Base-by-base conservation (phyloP, 352 stramenopile species). In the Globisporangium polare region DNA sequence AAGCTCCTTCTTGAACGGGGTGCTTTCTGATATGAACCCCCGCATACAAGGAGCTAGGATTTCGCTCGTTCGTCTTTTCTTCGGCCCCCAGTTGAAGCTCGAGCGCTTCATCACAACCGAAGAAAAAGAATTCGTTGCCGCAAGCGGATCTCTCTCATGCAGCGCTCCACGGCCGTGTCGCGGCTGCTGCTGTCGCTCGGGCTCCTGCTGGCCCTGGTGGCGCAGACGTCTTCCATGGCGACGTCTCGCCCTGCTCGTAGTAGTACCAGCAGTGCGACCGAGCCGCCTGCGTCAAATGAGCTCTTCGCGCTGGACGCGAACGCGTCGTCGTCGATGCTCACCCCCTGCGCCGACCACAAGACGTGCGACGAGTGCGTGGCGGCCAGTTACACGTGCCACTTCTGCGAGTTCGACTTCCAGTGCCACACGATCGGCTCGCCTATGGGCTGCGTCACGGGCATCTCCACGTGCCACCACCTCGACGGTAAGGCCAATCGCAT, bases 361-460 rank as follows among this genome's bases (percentile, higher is more conserved):
- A 82, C 85, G 45, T 94, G 86, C 64, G 86, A 94, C 58, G 71
- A 75, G 39, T 94, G 86, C 54, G 59, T 94, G 49, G 86, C 82
- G 37, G 74, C 86, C 18, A 92, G 84, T 67, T 75, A 80, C 64
- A 55, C 77, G 12, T 95, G 86, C 60, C 86, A 95, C 58, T 95
- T 94, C 49, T 95, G 86, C 66, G 71, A 89, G 63, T 82, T 64
- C 31, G 86, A 95, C 74, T 93, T 90, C 57, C 72, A 94, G 62
- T 95, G 86, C 66, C 86, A 95, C 50, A 69, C 75, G 12, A 91
- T 95, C 31, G 81, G 79, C 12, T 93, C 83, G 10, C 71, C 72
- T 0, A 66, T 73, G 35, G 86, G 86, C 31, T 95, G 86, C 45
- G 43, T 84, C 17, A 80, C 70, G 8, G 86, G 86, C 49, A 85